These are phyloP conservation scores for Populus euphratica DNA, from an alignment of 345 rosid genomes.

Conservation along the genomic window DNA sequence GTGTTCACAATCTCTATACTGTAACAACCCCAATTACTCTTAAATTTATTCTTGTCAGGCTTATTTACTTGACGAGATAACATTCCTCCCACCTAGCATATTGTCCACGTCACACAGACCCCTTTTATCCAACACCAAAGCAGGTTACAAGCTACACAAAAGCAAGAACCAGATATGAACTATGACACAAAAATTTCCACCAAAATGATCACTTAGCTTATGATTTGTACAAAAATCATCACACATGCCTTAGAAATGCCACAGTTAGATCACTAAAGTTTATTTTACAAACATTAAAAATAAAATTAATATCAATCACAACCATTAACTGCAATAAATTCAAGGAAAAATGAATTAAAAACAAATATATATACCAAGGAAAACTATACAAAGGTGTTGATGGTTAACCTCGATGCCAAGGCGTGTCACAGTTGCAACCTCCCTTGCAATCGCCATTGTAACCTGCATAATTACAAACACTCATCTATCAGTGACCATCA, in stretches of 20 bases:
- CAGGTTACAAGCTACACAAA: no score
- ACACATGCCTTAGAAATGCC: constrained; percentile 3
- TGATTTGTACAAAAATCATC: not conserved
- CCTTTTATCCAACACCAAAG: not conserved
- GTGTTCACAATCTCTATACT: not conserved
- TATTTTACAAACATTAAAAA: not conserved
- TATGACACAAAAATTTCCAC: not conserved
- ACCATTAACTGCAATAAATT: not conserved
- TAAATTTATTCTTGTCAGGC: not conserved
- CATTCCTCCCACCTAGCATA: not conserved
- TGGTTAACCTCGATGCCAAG: constrained; percentile 77
- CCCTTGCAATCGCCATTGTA: constrained; percentile 94
- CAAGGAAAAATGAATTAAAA: not conserved
- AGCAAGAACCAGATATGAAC: not conserved
- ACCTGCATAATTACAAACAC: constrained; percentile 39
- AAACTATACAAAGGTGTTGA: not conserved
- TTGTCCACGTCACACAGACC: not conserved
- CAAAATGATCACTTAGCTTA: constrained; percentile 1
- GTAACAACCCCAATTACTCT: not conserved
- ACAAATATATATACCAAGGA: constrained; percentile 6
- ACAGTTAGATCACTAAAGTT: not conserved
- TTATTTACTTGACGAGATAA: not conserved
- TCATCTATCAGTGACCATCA: constrained; percentile 11
- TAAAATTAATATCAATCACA: not conserved
- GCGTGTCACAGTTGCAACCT: constrained; percentile 84